Percentiles rank a stretch among this genome's conserved stretches.
These are phyloP conservation scores for Calocybe indica DNA, from an alignment of 768 basidiomycete genomes.

Conservation along the genomic window DNA sequence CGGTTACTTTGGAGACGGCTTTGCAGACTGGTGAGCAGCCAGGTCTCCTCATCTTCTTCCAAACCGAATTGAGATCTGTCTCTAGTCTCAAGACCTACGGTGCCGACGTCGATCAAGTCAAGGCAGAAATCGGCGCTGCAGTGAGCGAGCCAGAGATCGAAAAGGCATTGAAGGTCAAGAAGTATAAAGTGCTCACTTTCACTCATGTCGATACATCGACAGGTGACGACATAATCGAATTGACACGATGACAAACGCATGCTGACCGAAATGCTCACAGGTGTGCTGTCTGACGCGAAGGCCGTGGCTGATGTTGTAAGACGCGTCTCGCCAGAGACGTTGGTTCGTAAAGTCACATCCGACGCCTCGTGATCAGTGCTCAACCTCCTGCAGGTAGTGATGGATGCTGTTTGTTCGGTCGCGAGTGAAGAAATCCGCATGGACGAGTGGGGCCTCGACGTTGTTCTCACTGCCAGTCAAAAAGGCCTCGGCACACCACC, in stretches of 20 bases:
- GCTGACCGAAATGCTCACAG: conserved; percentile 23
- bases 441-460: conserved; percentile 91
- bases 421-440: conserved; percentile 93
- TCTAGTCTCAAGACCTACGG: conserved; percentile 81
- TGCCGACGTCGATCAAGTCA: conserved; percentile 79
- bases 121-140: conserved; percentile 75
- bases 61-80: background rate
- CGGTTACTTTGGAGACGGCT: conserved; percentile 93
- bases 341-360: conserved; percentile 35
- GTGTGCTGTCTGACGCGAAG: conserved; percentile 81
- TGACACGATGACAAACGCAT: background rate
- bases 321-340: conserved; percentile 76
- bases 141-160: conserved; percentile 58
- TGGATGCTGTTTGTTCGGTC: conserved; percentile 96
- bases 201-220: conserved; percentile 96
- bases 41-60: background rate
- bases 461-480: conserved; percentile 81
- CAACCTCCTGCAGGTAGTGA: conserved; percentile 43
- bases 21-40: conserved; percentile 69
- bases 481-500: conserved; percentile 94
- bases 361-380: conserved; percentile 5
- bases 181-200: conserved; percentile 86
- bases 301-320: conserved; percentile 68
- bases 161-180: conserved; percentile 65
- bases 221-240: conserved; percentile 29